Base-by-base conservation (phyloP, 441 rosid genomes). In the Aleurites moluccanus region DNA sequence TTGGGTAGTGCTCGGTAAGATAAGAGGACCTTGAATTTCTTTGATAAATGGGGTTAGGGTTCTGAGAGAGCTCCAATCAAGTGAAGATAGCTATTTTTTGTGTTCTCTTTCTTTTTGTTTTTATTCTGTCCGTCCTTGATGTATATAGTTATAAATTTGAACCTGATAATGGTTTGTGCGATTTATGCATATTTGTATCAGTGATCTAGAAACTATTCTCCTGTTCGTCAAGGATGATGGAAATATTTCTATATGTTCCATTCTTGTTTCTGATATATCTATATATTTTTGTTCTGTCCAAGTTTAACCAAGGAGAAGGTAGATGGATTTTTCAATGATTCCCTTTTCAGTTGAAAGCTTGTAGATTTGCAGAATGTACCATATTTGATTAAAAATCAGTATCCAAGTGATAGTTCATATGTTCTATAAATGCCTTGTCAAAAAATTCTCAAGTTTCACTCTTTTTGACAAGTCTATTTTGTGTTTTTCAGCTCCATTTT, bases 101-200 rank as follows among this genome's bases (percentile, higher is more conserved):
- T 75, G 16, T 63, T 73, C 68, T 45, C 67, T 18, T 65, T 72
- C n/a, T n/a, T n/a, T n/a, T n/a, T n/a, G n/a, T n/a, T n/a, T 57
- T 69, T 74, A 25, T 28, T 49, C 64, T n/a, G n/a, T 77, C 53
- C 27, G 79, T 65, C 77, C 53, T 50, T 55, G 5, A 21, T 84
- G 86, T 85, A 77, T 73, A 83, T 83, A 75, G 69, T 73, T 60
- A 56, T 78, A 76, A 76, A 73, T 56, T 42, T 21, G 52, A 80
- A 71, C 79, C 70, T 47, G 63, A 79, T 47, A 66, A 79, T 70
- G 66, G 67, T 70, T 77, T 53, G 75, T 33, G 65, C 62, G 23
- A 74, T 74, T 44, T 20, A 64, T 47, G 40, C 75, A 13, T 33
- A 47, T 35, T 44, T 59, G 64, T 60, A 66, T 66, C 38, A 70